Conservation (phyloP, 2,329 filamentous ascomycete species). For the Claviceps arundinis region DNA sequence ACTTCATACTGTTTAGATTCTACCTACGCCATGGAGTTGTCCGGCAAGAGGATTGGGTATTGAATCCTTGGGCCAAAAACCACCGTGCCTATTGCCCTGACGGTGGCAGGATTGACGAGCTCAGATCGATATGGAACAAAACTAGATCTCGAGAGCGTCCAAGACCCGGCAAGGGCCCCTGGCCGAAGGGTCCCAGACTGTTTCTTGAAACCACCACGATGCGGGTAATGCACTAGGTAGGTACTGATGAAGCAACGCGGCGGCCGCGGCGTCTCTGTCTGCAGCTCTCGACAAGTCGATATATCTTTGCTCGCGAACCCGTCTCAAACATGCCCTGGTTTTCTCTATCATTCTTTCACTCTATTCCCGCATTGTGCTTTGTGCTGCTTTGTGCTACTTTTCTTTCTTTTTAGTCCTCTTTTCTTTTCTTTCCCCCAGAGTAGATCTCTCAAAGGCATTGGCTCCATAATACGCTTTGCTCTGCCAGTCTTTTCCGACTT, state of each 20-base stretch:
- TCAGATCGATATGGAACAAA: constrained; percentile 14
- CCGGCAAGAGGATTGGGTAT: constrained; percentile 3
- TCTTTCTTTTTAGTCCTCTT: not conserved
- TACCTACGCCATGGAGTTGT: not conserved
- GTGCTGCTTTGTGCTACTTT: not conserved
- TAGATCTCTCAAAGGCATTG: not conserved
- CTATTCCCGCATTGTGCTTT: not conserved
- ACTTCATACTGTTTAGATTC: too few relatives aligned
- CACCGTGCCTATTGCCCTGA: constrained; percentile 10
- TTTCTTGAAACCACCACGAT: constrained; percentile 9
- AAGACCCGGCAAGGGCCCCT: constrained; percentile 6
- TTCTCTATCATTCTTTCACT: constrained; percentile 7
- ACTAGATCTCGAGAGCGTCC: constrained; percentile 13
- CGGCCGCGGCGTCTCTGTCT: not conserved
- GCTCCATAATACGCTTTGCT: constrained; percentile 12
- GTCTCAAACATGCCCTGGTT: not conserved
- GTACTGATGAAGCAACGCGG: not conserved
- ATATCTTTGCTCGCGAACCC: constrained; percentile 8
- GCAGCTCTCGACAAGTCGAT: not conserved
- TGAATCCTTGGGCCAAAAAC: constrained; percentile 9
- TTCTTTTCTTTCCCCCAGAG: constrained; percentile 7
- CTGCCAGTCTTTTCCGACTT: constrained; percentile 10
- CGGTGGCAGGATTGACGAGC: constrained; percentile 10
- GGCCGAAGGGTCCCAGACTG: constrained; percentile 7
- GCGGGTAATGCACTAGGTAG: constrained; percentile 1